Base-by-base conservation (phyloP, 805 yeast genomes). In the Scheffersomyces amazonensis region DNA sequence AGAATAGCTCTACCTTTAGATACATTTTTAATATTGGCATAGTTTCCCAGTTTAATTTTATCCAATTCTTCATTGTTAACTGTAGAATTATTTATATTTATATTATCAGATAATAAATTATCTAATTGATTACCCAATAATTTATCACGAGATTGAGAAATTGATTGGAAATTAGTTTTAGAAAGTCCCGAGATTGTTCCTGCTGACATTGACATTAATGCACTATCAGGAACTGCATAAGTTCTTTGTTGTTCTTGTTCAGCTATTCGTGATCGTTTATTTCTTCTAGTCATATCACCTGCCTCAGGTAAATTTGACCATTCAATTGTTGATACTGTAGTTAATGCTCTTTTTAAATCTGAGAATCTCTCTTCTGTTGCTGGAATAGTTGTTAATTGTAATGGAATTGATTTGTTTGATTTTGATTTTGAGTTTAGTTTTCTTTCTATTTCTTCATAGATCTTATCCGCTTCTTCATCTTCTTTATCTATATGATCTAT, bases 281-380 rank as follows among this genome's bases (percentile, higher is more conserved):
- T 88, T 40, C 78, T 69, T 51, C 80, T 74, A 0, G 99, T 93
- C 51, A 87, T 66, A 58, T 91, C 98, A 1, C 88, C 85, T 1
- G 87, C 93, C 45, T 88, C 96, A 0, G 98, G 98, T 3, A 91
- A 53, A 43, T 68, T 73, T 4, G 75, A 71, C 99, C 99, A 91
- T 51, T 90, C 82, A 3, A 78, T 84, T 16, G 68, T 75, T 3
- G 85, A 68, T 0, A 91, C 76, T 0, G 58, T 49, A 0, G 81
- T 64, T 27, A 90, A 59, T 1, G 72, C 78, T 19, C 81, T 62
- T 52, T 90, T 89, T 42, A 84, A 64, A 52, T 83, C 91, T 1
- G 76, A 64, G 55, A 88, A 87, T 44, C 81, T 79, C 20, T 49
- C 47, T 21, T 59, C 52, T 10, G 31, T 17, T 7, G 32, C 17